These are phyloP conservation scores for Cordyceps cicadae DNA, from an alignment of 2,329 filamentous ascomycete genomes.

Conservation along the genomic window DNA sequence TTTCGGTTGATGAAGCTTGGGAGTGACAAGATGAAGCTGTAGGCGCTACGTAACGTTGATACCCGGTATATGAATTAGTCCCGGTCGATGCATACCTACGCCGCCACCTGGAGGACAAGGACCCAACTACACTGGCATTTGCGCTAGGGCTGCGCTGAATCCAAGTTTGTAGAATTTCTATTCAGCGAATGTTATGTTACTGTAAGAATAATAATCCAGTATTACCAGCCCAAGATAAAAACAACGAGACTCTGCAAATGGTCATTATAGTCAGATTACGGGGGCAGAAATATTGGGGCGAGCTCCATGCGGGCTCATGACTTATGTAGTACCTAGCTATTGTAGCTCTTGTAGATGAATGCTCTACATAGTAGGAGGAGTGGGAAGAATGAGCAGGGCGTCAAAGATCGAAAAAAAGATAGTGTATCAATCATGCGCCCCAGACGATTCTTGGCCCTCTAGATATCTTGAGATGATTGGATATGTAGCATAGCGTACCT, in stretches of 20 bases:
- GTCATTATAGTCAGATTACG: background rate
- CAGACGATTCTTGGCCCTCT: too few species aligned
- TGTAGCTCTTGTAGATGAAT: too few species aligned
- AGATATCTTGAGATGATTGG: too few species aligned
- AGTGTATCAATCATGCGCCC: too few species aligned
- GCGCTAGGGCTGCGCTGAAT: background rate
- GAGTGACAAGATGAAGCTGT: conserved; percentile 1
- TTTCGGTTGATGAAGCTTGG: background rate
- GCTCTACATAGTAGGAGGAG: too few species aligned
- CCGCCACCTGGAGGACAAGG: background rate
- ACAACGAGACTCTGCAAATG: background rate
- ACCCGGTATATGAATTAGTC: conserved; percentile 12
- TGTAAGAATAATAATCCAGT: background rate
- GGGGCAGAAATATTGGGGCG: background rate
- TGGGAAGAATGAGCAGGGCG: too few species aligned
- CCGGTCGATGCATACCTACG: conserved; percentile 11
- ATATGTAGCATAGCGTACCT: too few species aligned
- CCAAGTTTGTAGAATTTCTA: background rate
- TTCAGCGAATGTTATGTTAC: background rate
- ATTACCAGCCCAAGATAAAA: background rate
- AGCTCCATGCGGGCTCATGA: background rate
- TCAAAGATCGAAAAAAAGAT: too few species aligned
- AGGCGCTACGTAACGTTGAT: conserved; percentile 5
- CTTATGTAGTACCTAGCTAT: too few species aligned
- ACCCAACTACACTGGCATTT: background rate